Percentiles rank a stretch among this genome's conserved stretches.
Conservation (phyloP, 2,329 filamentous ascomycete genomes). For the Diplodia corticola region DNA sequence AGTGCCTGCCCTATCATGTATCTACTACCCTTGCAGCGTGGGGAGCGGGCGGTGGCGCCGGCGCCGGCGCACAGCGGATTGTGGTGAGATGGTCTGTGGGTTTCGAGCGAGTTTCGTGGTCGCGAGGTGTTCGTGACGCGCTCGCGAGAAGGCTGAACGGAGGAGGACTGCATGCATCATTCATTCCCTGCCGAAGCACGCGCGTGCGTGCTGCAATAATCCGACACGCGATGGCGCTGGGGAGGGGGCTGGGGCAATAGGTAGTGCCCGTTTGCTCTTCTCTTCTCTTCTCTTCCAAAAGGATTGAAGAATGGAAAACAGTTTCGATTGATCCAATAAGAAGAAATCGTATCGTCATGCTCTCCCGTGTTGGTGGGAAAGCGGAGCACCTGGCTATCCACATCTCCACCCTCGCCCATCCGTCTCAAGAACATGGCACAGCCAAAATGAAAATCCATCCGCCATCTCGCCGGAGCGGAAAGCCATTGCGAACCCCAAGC, state of each 20-base stretch:
- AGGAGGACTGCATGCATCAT: neutral
- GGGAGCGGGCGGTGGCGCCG: no score
- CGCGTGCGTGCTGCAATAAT: neutral
- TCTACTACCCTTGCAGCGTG: no score
- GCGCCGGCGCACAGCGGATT: no score
- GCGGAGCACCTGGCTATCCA: neutral
- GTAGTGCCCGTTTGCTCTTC: neutral
- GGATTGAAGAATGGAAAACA: neutral
- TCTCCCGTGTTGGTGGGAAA: neutral
- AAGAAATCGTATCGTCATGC: neutral
- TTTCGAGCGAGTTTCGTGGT: neutral
- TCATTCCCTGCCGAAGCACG: neutral
- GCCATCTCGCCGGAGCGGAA: neutral
- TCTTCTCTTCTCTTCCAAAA: neutral
- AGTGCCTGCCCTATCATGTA: no score
- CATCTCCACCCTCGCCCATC: neutral
- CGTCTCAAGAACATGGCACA: neutral
- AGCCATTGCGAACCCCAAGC: neutral
- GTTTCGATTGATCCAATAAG: neutral
- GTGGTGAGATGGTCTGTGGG: neutral
- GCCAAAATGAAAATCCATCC: neutral
- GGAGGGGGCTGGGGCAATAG: no score
- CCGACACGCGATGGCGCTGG: no score
- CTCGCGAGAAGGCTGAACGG: neutral
- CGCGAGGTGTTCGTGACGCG: constrained; percentile 18